Base-by-base conservation (phyloP, 2,329 filamentous ascomycete genomes). In the Trichoderma hamatum region DNA sequence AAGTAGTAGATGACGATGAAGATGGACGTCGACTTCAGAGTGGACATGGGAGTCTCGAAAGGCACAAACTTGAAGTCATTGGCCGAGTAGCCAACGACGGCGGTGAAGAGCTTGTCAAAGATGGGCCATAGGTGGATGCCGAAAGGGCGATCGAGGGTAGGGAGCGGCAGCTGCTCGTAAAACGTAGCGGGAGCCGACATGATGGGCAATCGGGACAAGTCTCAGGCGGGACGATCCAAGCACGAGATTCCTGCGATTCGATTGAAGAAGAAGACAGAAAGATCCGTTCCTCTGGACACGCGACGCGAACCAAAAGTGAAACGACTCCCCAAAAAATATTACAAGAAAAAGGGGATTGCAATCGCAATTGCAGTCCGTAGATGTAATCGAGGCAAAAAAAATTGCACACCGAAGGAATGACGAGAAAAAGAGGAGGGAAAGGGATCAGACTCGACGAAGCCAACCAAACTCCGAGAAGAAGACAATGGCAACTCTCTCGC, bases 51-150 rank as follows among this genome's bases (percentile, higher is more conserved):
- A 34, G 94, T 97, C 80, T 89, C 84, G 76, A 93, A 93, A 54
- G 90, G 86, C 70, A 89, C 85, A 82, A 98, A 98, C 73, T 87
- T 84, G 84, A 98, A 98, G 72, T 97, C 90, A 74, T 93, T 89
- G 71, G 92, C 90, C 72, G 92, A 90, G 82, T 95, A 97, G 76
- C 95, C 95, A 69, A 87, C 86, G 72, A 93, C 84, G 69, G 85
- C 80, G 79, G 91, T 90, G 82, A 91, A 98, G 75, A 86, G 90
- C 84, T 94, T 93, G 83, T 91, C 92, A 87, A 98, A 98, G 82
- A 96, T 89, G 75, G 95, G 93, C 96, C 96, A 98, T 81, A 97
- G 83, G 72, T 92, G 86, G 74, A 98, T 84, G 80, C 95, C 96
- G 77, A 98, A 98, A 39, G 95, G 95, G 73, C 92, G 89, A 80